These are phyloP conservation scores for Flaveria trinervia DNA, from an alignment of 129 eudicot genomes.

Conservation along the genomic window DNA sequence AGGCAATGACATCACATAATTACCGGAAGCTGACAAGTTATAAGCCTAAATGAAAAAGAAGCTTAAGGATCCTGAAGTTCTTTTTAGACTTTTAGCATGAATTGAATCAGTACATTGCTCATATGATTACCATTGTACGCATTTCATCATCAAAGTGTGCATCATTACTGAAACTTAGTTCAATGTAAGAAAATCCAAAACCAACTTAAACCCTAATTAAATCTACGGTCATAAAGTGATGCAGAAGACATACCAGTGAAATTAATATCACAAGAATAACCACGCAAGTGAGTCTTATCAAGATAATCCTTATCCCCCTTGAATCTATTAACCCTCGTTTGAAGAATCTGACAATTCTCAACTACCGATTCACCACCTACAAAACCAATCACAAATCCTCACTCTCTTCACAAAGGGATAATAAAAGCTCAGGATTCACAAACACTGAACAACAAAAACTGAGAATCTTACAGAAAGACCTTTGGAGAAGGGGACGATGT, in stretches of 20 bases:
- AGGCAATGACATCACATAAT: too few species aligned
- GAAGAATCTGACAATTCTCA: conserved; percentile 92
- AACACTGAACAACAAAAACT: background rate
- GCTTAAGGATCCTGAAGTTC: too few species aligned
- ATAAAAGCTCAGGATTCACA: background rate
- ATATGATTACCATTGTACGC: too few species aligned
- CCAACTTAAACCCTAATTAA: background rate
- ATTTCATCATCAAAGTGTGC: background rate
- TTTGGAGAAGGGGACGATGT: conserved; percentile 89
- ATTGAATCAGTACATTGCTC: too few species aligned
- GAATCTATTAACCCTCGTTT: conserved; percentile 81
- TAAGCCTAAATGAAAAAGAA: background rate
- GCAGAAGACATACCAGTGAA: conserved; percentile 62
- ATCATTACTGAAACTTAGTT: background rate
- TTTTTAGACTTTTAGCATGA: background rate
- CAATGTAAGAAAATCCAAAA: background rate
- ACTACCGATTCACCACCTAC: conserved; percentile 90
- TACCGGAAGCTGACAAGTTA: too few species aligned
- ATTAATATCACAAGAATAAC: conserved; percentile 80
- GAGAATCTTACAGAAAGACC: conserved; percentile 43
- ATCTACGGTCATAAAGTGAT: background rate
- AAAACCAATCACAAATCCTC: conserved; percentile 15
- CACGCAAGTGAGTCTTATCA: conserved; percentile 53
- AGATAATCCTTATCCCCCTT: conserved; percentile 72
- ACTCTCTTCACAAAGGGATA: conserved; percentile 4